Evolutionary conservation across 768 basidiomycete species (phyloP).

Genomic region (Pisolithus tinctorius): DNA sequence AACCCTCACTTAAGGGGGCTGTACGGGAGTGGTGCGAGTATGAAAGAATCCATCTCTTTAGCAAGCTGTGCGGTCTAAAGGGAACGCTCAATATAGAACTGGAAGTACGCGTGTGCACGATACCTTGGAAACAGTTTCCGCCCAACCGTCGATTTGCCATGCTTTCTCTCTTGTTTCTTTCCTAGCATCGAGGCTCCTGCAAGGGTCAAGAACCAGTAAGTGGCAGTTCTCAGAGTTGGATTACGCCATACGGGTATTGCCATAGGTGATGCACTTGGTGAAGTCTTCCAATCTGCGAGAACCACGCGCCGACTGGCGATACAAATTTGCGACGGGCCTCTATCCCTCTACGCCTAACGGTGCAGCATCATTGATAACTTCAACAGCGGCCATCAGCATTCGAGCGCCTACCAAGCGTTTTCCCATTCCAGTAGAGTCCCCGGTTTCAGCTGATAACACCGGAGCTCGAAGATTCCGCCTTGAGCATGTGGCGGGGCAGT

Average conservation of each 20-base stretch:
- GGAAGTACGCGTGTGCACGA: constrained; percentile 9
- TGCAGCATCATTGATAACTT: constrained; percentile 3
- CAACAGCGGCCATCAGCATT: not conserved
- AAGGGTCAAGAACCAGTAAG: constrained; percentile 6
- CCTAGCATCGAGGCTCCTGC: constrained; percentile 66
- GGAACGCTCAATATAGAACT: not conserved
- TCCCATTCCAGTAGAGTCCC: constrained; percentile 96
- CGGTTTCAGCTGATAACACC: constrained; percentile 82
- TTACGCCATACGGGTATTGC: constrained; percentile 79
- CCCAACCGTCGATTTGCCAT: constrained; percentile 95
- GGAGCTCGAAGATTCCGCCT: constrained; percentile 91
- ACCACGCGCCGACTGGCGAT: constrained; percentile 87
- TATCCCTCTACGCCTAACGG: constrained; percentile 78
- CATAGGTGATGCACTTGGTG: constrained; percentile 95
- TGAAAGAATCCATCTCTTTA: constrained; percentile 79
- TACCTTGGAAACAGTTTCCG: constrained; percentile 89
- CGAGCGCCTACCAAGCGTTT: constrained; percentile 61
- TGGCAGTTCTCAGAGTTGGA: constrained; percentile 1
- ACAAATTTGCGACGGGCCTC: constrained; percentile 89
- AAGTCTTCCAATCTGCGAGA: constrained; percentile 77
- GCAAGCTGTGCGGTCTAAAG: constrained; percentile 83
- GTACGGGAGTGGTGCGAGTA: constrained; percentile 73
- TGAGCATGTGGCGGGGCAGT: constrained; percentile 80
- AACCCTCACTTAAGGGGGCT: constrained; percentile 69
- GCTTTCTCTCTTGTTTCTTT: constrained; percentile 84